Evolutionary conservation across 2,329 filamentous ascomycete species (phyloP), one percentile per base, ranked within the genome.

Genomic region (Proliferodiscus dingleyae): DNA sequence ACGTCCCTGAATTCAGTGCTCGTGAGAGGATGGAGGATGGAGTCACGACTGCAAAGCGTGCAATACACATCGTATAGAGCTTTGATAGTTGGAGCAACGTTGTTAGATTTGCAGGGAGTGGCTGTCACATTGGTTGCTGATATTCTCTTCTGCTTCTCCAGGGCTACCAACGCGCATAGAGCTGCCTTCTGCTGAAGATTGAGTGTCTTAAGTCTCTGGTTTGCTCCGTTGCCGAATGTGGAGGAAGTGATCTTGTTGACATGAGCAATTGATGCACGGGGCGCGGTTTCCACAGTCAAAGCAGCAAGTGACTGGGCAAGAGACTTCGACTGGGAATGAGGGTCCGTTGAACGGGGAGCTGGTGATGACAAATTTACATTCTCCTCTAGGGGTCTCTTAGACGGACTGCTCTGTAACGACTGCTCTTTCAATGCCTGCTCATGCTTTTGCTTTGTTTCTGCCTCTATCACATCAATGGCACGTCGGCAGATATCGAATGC

Each of bases 161-260:
- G 80, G 2, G 89, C 88, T 30, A 91, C 77, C 11, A 98, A 74
- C 0, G 91, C 81, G 68, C 93, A 98, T 8, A 98, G 75, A 0
- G 91, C 89, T 3, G 91, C 93, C 66, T 95, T 97, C 66, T 98
- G 93, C 63, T 98, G 94, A 2, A 98, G 75, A 63, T 97, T 98
- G 46, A 98, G 78, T 4, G 83, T 82, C 65, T 87, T 85, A 11
- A 98, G 79, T 47, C 93, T 81, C 58, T 96, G 89, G 10, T 76
- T 80, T 1, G 89, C 86, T 28, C 90, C 90, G 57, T 96, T 91
- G 64, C 87, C 88, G 66, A 98, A 96, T 1, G 89, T 87, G 3
- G 88, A 81, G 0, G 90, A 82, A 0, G 93, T 95, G 50, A 97
- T 84, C 58, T 88, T 89, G 62, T 93, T 95, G 59, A 98, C 80